A percentile compares a stretch with the other conserved stretches of the same genome.
These are phyloP conservation scores for Nadsonia starkeyi-henricii DNA, from an alignment of 1,139 yeast species.

Conservation along the genomic window DNA sequence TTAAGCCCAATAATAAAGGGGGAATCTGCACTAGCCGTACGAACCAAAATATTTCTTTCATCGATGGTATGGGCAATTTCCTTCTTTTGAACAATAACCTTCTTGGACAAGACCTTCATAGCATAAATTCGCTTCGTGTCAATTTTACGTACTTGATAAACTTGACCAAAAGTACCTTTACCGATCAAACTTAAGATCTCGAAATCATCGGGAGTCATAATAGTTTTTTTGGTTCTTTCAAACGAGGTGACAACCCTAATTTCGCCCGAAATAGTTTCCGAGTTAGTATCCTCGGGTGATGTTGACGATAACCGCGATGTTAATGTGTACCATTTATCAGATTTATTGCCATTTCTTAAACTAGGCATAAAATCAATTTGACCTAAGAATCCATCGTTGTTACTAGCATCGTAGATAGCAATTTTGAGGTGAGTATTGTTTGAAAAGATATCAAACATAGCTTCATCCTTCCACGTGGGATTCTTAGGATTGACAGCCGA, in stretches of 20 bases:
- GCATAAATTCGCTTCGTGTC: conserved; percentile 89
- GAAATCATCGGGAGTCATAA: conserved; percentile 37
- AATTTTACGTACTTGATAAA: conserved; percentile 80
- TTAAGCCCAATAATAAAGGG: conserved; percentile 90
- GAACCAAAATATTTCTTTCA: conserved; percentile 82
- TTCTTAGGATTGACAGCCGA: conserved; percentile 33
- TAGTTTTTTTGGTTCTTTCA: neutral
- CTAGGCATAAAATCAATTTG: conserved; percentile 64
- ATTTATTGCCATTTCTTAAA: conserved; percentile 32
- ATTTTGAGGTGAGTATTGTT: conserved; percentile 65
- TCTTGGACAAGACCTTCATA: conserved; percentile 89
- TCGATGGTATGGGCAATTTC: conserved; percentile 97
- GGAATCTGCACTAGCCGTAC: conserved; percentile 70
- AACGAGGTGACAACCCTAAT: neutral
- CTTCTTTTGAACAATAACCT: conserved; percentile 88
- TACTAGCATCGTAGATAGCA: conserved; percentile 72
- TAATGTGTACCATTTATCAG: conserved; percentile 56
- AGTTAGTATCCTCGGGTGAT: neutral
- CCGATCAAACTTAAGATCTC: conserved; percentile 82
- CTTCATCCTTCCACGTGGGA: conserved; percentile 84
- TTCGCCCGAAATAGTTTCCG: neutral
- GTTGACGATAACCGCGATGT: conserved; percentile 20
- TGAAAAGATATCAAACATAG: conserved; percentile 71
- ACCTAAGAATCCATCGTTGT: conserved; percentile 76
- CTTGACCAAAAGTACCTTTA: conserved; percentile 96